Evolutionary conservation across 2,329 filamentous ascomycete species (phyloP), one percentile per base, ranked within the genome.

Genomic region (Fusarium sp.): DNA sequence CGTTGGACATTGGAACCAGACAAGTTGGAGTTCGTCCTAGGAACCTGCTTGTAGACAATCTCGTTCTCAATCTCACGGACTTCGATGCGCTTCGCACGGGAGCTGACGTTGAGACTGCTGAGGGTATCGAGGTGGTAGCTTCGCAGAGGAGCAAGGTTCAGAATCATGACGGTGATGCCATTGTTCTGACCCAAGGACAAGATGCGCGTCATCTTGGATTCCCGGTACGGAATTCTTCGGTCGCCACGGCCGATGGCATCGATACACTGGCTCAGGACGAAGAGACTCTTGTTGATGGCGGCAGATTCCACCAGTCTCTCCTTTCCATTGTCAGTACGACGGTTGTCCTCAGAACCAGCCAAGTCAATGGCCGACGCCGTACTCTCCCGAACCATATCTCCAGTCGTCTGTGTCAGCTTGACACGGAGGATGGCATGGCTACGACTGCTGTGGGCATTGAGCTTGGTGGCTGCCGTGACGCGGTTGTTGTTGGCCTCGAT

Each of bases 201-300:
- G 64, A 98, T 98, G 55, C 96, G 90, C 1, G 96, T 98, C 96
- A 98, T 98, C 86, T 98, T 98, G 62, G 93, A 96, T 81, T 98
- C 96, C 65, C 96, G 89, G 81, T 97, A 98, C 0, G 96, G 96
- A 78, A 98, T 96, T 36, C 96, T 90, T 76, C 88, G 89, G 80
- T 92, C 90, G 35, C 90, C 90, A 27, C 90, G 86, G 1, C 93
- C 93, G 80, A 98, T 98, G 64, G 96, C 96, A 80, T 98, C 96
- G 62, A 98, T 96, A 78, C 96, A 98, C 81, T 98, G 95, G 49
- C 94, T 96, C 57, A 98, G 85, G 20, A 98, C 95, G 78, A 98
- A 98, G 8, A 98, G 87, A 72, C 94, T 97, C 85, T 98, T 98
- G 88, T 98, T 98, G 86, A 98, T 98, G 79, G 94, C 96, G 0